Evolutionary conservation across 768 basidiomycete genomes (phyloP), one percentile per base, ranked within the genome.

Genomic region (Lactarius pseudohatsudake): DNA sequence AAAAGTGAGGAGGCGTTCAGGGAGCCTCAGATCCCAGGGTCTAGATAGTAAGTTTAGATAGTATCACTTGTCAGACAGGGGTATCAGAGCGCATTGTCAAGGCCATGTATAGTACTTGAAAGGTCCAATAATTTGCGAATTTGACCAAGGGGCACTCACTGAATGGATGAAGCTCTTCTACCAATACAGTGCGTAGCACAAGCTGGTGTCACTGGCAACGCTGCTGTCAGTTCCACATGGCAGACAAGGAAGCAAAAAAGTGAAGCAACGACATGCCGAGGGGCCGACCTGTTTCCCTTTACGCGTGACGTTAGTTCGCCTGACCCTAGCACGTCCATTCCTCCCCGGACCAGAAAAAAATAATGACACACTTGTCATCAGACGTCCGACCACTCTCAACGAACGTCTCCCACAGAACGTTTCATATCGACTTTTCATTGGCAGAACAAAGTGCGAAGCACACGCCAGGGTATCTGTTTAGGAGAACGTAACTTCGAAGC

Each of bases 401-500:
- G 11, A 26, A 26, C 50, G 47, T 10, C 34, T 13, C 47, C 4
- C 8, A 8, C 1, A 20, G 45, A 45, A n/a, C 20, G 45, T n/a
- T 47, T 22, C 45, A 47, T 22, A n/a, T 10, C n/a, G n/a, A 47
- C 10, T 11, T 38, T 38, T 47, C n/a, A 53, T 53, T 53, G 22
- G 50, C n/a, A 50, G 22, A n/a, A 22, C 47, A 50, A 50, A 50
- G 22, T 13, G 22, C 11, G n/a, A 13, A 50, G 9, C 0, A 11
- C 10, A 22, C n/a, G 45, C n/a, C 22, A 13, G 9, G 47, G 10
- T 34, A 15, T 13, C 0, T 16, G 5, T 16, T 22, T 59, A 67
- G 41, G 26, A 30, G 58, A 55, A 56, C n/a, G 62, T 4, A 38
- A 70, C 68, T 32, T 61, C 45, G 56, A 84, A 80, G 7, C 70